phyloP scores from a whole-genome alignment of 108 stramenopile genomes.

The Licmophora abbreviata region DNA sequence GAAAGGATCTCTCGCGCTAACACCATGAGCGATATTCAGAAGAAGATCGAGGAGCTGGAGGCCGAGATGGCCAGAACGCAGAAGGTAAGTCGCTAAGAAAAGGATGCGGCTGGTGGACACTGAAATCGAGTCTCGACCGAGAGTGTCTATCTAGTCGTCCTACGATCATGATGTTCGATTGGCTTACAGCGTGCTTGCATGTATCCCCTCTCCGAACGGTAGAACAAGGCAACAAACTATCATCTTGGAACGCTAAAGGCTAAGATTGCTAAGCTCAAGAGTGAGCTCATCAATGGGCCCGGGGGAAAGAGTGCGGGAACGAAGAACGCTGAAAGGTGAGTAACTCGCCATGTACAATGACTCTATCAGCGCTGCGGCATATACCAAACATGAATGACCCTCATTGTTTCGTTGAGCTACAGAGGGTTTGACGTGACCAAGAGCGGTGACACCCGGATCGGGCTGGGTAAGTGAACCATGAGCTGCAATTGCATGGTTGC shows the following conservation, averaged over 20 bases:
- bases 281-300: slow-evolving; percentile 71
- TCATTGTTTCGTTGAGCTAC: no score
- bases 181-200: not conserved
- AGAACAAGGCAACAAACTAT: slow-evolving; percentile 49
- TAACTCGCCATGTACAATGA: no score
- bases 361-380: no score
- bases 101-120: no score
- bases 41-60: slow-evolving; percentile 75
- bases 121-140: no score
- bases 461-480: no score
- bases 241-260: slow-evolving; percentile 94
- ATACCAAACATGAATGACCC: no score
- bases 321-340: slow-evolving; percentile 90
- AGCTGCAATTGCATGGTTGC: slow-evolving; percentile 4
- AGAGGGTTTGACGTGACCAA: slow-evolving; percentile 97
- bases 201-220: not conserved
- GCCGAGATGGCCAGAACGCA: slow-evolving; percentile 93
- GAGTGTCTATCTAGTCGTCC: no score
- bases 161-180: slow-evolving; percentile 24
- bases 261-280: slow-evolving; percentile 95
- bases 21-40: slow-evolving; percentile 4
- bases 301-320: slow-evolving; percentile 82
- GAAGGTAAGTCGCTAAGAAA: no score
- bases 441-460: slow-evolving; percentile 95
- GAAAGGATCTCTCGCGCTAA: no score